Evolutionary conservation across 2,329 filamentous ascomycete species (phyloP).

Genomic region (Fusarium sterilihyphosum): DNA sequence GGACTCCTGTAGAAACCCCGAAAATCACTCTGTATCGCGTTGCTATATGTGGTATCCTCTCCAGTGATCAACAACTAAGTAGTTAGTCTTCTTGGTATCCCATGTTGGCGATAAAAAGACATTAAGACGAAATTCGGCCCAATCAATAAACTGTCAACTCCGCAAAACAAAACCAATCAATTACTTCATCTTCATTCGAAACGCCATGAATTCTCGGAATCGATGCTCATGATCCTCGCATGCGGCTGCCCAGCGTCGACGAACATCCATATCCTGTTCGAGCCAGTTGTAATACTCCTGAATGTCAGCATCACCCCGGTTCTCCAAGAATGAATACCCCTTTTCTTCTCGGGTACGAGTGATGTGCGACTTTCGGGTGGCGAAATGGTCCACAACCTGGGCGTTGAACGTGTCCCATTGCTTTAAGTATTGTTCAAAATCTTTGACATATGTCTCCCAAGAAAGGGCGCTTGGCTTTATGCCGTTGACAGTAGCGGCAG

Average conservation of each 20-base stretch:
- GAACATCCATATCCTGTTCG: constrained; percentile 71
- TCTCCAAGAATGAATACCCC: constrained; percentile 57
- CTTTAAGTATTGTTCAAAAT: constrained; percentile 64
- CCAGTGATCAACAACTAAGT: not conserved
- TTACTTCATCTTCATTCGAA: constrained; percentile 56
- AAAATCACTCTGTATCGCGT: constrained; percentile 12
- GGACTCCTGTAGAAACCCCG: constrained; percentile 23
- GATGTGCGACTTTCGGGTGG: constrained; percentile 59
- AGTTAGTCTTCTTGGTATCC: constrained; percentile 3
- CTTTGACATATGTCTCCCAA: constrained; percentile 62
- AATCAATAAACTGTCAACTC: constrained; percentile 17
- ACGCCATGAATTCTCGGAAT: constrained; percentile 66
- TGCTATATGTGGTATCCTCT: not conserved
- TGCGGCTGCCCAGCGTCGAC: constrained; percentile 68
- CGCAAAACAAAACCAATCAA: constrained; percentile 6
- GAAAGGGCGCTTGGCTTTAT: constrained; percentile 54
- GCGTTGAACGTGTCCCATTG: constrained; percentile 61
- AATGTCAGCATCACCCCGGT: constrained; percentile 57
- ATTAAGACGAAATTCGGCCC: constrained; percentile 8
- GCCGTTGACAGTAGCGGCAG: constrained; percentile 54
- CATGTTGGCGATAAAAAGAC: constrained; percentile 17
- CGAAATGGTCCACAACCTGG: constrained; percentile 66
- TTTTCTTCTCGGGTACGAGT: constrained; percentile 52
- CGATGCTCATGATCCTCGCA: constrained; percentile 68
- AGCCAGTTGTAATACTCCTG: constrained; percentile 68